Evolutionary conservation across 2,329 filamentous ascomycete species (phyloP), one percentile per base, ranked within the genome.

Genomic region (Aspergillus flavus): DNA sequence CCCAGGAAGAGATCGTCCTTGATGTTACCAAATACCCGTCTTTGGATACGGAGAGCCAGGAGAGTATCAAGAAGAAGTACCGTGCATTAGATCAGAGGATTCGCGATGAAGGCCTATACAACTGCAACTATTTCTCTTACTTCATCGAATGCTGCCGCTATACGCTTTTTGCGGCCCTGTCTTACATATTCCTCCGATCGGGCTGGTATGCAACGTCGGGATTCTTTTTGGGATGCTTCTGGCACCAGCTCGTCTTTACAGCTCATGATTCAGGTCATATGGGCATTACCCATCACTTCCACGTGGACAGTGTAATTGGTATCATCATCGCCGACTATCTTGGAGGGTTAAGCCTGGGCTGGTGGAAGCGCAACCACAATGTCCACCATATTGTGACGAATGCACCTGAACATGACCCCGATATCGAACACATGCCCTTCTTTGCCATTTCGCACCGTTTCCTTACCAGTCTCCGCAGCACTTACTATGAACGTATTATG

Each of bases 301-400:
- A 91, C 57, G 79, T 88, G 43, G 95, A 99, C 77, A 91, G 90
- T 1, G 84, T 91, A 56, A 92, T 99, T 66, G 94, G 93, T 56
- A 97, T 98, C 73, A 80, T 96, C 67, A 91, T 97, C 72, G 93
- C 94, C 59, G 91, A 97, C 76, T 98, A 91, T 71, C 81, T 95
- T 23, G 95, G 95, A 43, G 95, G 95, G 0, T 80, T 99, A 39
- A 97, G 93, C 30, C 81, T 97, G 59, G 92, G 94, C 52, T 99
- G 95, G 95, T 99, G 95, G 94, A 98, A 98, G 80, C 86, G 88
- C 65, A 97, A 89, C 75, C 94, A 98, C 79, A 98, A 98, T 73
- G 93, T 97, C 10, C 94, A 98, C 75, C 94, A 98, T 74, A 93
- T 98, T 69, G 91, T 98, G 58, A 98, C 95, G 21, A 98, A 98